Evolutionary conservation across 495 filamentous ascomycete species (phyloP), one percentile per base, ranked within the genome.

Genomic region (Astrocystis sublimbata): DNA sequence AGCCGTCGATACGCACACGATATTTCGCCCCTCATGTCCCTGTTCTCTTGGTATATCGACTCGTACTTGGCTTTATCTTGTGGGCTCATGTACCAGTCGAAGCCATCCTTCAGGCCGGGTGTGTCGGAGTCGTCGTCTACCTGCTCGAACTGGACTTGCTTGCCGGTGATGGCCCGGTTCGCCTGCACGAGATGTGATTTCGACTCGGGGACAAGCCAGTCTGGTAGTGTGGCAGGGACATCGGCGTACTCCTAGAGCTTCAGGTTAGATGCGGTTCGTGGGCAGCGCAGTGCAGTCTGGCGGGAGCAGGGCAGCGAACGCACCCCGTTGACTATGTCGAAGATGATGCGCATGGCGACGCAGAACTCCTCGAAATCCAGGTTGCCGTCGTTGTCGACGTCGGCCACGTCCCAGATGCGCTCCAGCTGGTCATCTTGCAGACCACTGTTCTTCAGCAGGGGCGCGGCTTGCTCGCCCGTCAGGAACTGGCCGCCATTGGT

Each of bases 361-460:
- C 94, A 98, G 73, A 98, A 98, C 79, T 98, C 94, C 76, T 98
- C 94, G 78, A 98, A 98, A 78, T 98, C 94, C 33, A 98, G 77
- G 73, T 92, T 96, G 38, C 94, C 94, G 78, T 98, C 94, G 65
- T 89, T 90, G 73, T 98, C 94, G 53, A 98, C 91, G 74, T 98
- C 94, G 53, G 94, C 90, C 60, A 98, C 85, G 74, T 98, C 94
- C 94, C 94, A 98, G 65, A 98, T 90, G 72, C 89, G 87, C 75
- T 97, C 96, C 8, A 98, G 88, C 78, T 98, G 92, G 62, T 96
- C 92, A 80, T 98, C 92, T 58, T 88, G 85, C 62, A 98, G 84
- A 28, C 91, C 90, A 67, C 88, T 92, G 85, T 98, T 98, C 80
- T 96, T 96, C 74, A 98, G 89, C 54, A 98, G 91, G 24, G 90